Percentiles rank a stretch among this genome's conserved stretches.
Conservation (phyloP, 257 asterid species). For the Forsythia suspensa region DNA sequence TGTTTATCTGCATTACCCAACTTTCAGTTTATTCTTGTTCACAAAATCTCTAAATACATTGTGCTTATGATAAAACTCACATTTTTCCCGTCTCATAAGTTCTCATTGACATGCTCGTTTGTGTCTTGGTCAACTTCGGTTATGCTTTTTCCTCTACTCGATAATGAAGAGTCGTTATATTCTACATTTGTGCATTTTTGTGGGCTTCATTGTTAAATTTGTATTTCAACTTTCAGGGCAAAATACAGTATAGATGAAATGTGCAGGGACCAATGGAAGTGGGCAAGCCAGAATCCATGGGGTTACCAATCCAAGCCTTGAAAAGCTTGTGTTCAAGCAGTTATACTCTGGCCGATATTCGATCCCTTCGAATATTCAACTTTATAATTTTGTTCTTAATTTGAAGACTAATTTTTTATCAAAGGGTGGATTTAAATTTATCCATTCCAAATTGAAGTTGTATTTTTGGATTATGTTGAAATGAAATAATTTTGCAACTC, state of each 20-base stretch:
- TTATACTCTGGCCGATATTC: background rate
- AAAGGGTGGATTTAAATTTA: background rate
- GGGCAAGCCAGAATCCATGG: constrained; percentile 91
- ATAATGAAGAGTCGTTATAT: background rate
- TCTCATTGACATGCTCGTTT: no score
- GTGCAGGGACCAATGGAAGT: constrained; percentile 97
- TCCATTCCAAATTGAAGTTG: background rate
- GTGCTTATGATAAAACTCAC: no score
- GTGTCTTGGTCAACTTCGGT: no score
- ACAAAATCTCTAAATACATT: no score
- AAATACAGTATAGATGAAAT: constrained; percentile 78
- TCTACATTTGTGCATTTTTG: background rate
- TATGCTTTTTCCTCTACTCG: no score
- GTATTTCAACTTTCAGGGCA: constrained; percentile 64
- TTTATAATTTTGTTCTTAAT: background rate
- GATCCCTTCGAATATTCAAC: background rate
- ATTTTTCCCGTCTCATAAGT: no score
- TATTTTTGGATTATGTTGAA: background rate
- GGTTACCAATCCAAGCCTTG: constrained; percentile 54
- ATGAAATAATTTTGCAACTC: background rate
- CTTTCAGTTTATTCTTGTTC: no score
- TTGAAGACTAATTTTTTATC: background rate
- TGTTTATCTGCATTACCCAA: no score
- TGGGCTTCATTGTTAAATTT: background rate
- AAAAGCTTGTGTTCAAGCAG: background rate